Percentiles rank a stretch among this genome's conserved stretches.
Evolutionary conservation across 177 flowering plant species (phyloP).

Genomic region (Tripterygium wilfordii): DNA sequence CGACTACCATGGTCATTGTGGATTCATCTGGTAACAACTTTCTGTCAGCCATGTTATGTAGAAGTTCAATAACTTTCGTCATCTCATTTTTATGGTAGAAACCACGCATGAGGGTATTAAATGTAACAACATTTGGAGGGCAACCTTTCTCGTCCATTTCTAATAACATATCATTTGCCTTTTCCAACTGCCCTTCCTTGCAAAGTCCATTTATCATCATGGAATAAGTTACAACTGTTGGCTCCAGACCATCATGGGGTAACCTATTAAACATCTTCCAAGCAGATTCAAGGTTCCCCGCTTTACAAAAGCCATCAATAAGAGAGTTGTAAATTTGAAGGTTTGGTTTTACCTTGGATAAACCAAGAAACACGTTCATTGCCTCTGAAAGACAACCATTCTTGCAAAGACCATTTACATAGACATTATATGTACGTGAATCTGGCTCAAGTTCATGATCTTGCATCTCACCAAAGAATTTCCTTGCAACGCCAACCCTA

Average conservation of each 20-base stretch:
- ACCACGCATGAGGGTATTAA: conserved; percentile 26
- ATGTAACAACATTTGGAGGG: conserved; percentile 25
- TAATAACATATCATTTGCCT: conserved; percentile 1
- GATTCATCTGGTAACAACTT: conserved; percentile 20
- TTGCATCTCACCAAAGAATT: conserved; percentile 22
- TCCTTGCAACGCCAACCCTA: conserved; percentile 19
- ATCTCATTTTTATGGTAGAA: conserved; percentile 16
- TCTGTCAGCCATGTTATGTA: conserved; percentile 28
- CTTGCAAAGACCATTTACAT: conserved; percentile 31
- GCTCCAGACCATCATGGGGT: conserved; percentile 19
- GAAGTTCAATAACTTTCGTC: conserved; percentile 25
- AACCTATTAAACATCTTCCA: conserved; percentile 22
- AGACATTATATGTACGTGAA: conserved; percentile 12
- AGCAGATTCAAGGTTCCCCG: conserved; percentile 25
- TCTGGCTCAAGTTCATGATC: conserved; percentile 10
- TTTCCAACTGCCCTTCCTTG: neutral
- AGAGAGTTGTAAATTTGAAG: conserved; percentile 14
- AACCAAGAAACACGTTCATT: conserved; percentile 17
- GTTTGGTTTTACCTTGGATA: conserved; percentile 8
- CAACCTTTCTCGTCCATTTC: conserved; percentile 10
- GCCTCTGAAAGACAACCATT: conserved; percentile 21
- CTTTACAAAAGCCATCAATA: conserved; percentile 23
- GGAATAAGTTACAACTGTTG: conserved; percentile 26
- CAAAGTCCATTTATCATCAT: conserved; percentile 33
- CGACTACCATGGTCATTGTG: conserved; percentile 20